Evolutionary conservation across 83 land plant species (phyloP).

Genomic region (Larix sibirica): DNA sequence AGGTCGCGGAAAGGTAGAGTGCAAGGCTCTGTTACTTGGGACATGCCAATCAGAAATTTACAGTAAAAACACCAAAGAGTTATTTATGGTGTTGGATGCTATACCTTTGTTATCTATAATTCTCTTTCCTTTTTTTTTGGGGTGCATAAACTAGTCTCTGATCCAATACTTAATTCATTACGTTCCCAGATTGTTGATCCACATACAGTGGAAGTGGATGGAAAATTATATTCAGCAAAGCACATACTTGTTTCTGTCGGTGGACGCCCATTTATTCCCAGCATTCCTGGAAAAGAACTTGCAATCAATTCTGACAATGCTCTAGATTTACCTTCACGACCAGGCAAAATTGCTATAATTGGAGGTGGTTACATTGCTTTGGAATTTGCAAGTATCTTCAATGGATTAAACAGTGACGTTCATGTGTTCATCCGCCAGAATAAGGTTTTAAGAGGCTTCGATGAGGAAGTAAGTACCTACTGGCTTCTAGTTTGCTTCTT

Average conservation of each 20-base stretch:
- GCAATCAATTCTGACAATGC: slow-evolving; percentile 97
- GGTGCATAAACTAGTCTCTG: background rate
- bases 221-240: slow-evolving; percentile 84
- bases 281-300: slow-evolving; percentile 92
- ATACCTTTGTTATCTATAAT: background rate
- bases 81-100: background rate
- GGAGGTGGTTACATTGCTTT: slow-evolving; percentile 99
- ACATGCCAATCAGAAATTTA: background rate
- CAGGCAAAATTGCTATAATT: slow-evolving; percentile 91
- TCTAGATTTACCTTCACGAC: slow-evolving; percentile 89
- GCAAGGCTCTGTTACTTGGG: background rate
- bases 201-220: slow-evolving; percentile 93
- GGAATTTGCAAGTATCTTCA: slow-evolving; percentile 98
- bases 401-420: slow-evolving; percentile 86
- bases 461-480: slow-evolving; percentile 68
- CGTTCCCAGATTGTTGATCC: slow-evolving; percentile 76
- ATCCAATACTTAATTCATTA: background rate
- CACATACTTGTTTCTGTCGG: slow-evolving; percentile 95
- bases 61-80: background rate
- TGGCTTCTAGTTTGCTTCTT: background rate
- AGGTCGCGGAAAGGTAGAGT: slow-evolving; percentile 97
- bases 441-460: slow-evolving; percentile 90
- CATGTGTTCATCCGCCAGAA: slow-evolving; percentile 89
- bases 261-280: slow-evolving; percentile 85
- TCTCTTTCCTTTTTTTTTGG: background rate